Conservation (phyloP, 1,284 basidiomycete genomes). For the Malassezia japonica region DNA sequence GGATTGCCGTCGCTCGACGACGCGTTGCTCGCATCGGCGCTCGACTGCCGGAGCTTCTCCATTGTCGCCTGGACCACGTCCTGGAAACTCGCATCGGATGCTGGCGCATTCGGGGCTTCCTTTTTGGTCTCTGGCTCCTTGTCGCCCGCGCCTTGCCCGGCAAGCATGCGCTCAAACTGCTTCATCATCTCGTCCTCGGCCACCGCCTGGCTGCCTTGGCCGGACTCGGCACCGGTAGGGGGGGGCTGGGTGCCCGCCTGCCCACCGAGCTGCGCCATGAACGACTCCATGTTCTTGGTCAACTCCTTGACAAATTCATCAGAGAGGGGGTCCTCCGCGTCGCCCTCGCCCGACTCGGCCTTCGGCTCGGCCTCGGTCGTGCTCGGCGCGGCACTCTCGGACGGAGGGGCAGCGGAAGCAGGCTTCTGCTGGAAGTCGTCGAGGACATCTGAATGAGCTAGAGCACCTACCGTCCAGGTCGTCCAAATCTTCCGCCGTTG, state of each 20-base stretch:
- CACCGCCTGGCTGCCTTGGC: slow-evolving; percentile 16
- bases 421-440: slow-evolving; percentile 49
- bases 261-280: slow-evolving; percentile 61
- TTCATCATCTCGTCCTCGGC: slow-evolving; percentile 43
- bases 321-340: slow-evolving; percentile 35
- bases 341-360: slow-evolving; percentile 47
- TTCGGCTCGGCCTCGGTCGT: slow-evolving; percentile 8
- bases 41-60: slow-evolving; percentile 65
- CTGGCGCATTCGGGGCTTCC: background rate
- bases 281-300: slow-evolving; percentile 70
- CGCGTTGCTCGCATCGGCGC: slow-evolving; percentile 2
- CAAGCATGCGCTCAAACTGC: slow-evolving; percentile 45
- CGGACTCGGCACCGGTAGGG: background rate
- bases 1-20: slow-evolving; percentile 49
- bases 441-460: slow-evolving; percentile 53
- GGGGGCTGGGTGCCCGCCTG: slow-evolving; percentile 6
- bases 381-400: slow-evolving; percentile 41
- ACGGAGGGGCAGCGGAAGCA: slow-evolving; percentile 23
- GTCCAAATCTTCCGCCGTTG: slow-evolving; percentile 37
- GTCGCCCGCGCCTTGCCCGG: slow-evolving; percentile 14
- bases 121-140: background rate
- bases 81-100: slow-evolving; percentile 55
- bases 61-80: slow-evolving; percentile 67
- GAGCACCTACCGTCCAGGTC: slow-evolving; percentile 38
- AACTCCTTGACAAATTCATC: slow-evolving; percentile 63